These are phyloP conservation scores for Posidonia oceanica DNA, from an alignment of 116 monocot species.

Conservation along the genomic window DNA sequence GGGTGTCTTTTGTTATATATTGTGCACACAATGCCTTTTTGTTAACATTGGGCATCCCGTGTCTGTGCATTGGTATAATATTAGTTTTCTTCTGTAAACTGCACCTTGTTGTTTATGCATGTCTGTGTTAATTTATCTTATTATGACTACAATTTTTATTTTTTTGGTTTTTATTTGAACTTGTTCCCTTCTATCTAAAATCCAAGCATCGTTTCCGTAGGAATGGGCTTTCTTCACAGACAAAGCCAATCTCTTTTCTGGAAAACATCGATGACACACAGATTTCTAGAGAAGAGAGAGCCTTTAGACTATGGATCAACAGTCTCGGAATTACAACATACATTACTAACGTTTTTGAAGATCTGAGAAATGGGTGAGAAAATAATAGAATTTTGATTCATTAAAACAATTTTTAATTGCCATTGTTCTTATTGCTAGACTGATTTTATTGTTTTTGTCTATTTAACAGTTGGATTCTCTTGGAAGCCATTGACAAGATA, in stretches of 20 bases:
- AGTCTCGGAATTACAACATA: constrained; percentile 81
- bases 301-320: constrained; percentile 83
- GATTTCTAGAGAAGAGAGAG: constrained; percentile 83
- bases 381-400: background rate
- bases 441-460: background rate
- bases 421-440: background rate
- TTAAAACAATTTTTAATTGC: background rate
- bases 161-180: background rate
- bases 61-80: too few species aligned
- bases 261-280: constrained; percentile 61
- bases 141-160: background rate
- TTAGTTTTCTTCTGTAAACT: too few species aligned
- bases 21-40: too few species aligned
- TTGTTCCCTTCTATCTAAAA: background rate
- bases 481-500: constrained; percentile 66
- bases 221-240: constrained; percentile 77
- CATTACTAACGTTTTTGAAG: constrained; percentile 87
- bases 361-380: constrained; percentile 84
- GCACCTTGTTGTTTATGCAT: too few species aligned
- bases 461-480: constrained; percentile 52
- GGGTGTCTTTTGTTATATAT: too few species aligned
- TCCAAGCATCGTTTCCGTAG: constrained; percentile 19
- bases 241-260: constrained; percentile 48
- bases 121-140: too few species aligned
- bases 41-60: too few species aligned